Evolutionary conservation across 108 stramenopile genomes (phyloP), one percentile per base, ranked within the genome.

Genomic region (Cyclotella choctawhatcheeana): DNA sequence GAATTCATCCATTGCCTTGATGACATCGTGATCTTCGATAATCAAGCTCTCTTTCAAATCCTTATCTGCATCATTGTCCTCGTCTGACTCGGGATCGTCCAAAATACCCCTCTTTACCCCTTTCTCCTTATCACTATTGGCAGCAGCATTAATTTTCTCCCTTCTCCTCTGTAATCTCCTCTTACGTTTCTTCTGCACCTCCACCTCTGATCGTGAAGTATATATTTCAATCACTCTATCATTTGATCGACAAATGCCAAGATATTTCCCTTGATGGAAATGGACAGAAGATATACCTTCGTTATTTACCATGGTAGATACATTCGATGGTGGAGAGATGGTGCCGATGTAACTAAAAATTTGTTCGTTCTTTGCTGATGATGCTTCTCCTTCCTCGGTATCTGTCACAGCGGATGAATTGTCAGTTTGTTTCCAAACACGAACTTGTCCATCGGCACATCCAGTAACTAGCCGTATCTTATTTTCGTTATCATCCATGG

Each of bases 381-480:
- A 44, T 26, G 32, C 65, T 0, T n/a, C 0, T 24, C 55, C 62
- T 25, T 72, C 37, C 33, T 58, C 61, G 33, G 48, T 27, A 59
- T 76, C 26, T 14, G 14, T 26, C 14, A 6, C 21, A 71, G 0
- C 44, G 10, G 77, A 68, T 1, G 63, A 68, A 54, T 67, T 48
- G n/a, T 77, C 68, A 21, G 2, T 52, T 5, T 52, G 2, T 52
- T 56, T 30, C 90, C 92, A 97, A 58, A 96, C 90, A 59, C 97
- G 84, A 5, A 96, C 85, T 71, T 89, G 84, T n/a, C 92, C 92
- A 79, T 97, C 97, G 25, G 76, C 85, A 64, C 95, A 89, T 32
- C 95, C 97, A 5, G 96, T 96, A 44, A 96, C 77, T 17, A 98
- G 59, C 53, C 98, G n/a, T n/a, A n/a, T n/a, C n/a, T n/a, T n/a